These are phyloP conservation scores for Amanita exitialis DNA, from an alignment of 768 basidiomycete species.

Conservation along the genomic window DNA sequence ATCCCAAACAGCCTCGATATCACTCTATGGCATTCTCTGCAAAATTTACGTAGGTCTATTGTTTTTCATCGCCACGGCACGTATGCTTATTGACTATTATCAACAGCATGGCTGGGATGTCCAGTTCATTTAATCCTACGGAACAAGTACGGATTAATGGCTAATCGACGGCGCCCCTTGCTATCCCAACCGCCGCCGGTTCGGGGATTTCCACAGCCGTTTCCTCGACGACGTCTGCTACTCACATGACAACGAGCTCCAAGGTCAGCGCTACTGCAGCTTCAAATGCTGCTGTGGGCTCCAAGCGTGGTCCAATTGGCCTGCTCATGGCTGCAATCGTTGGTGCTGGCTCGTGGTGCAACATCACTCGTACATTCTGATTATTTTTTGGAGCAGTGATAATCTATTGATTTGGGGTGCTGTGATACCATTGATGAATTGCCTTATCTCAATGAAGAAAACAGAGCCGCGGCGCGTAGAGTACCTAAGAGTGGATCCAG, in stretches of 20 bases:
- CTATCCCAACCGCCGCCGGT: conserved; percentile 18
- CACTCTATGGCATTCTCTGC: conserved; percentile 69
- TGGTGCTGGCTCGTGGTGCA: conserved; percentile 18
- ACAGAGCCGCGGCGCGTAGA: too few species aligned
- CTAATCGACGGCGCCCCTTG: conserved; percentile 46
- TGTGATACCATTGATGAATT: too few species aligned
- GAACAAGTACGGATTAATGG: conserved; percentile 52
- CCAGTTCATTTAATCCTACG: conserved; percentile 50
- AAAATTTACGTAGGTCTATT: conserved; percentile 52
- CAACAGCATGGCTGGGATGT: conserved; percentile 56
- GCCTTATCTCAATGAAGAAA: too few species aligned
- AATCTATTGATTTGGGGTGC: too few species aligned
- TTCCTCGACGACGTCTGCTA: too few species aligned
- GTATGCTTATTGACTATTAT: background rate
- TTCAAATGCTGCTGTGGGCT: conserved; percentile 12
- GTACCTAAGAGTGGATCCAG: too few species aligned
- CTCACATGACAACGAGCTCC: conserved; percentile 10
- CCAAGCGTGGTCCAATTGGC: conserved; percentile 22
- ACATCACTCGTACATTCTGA: too few species aligned
- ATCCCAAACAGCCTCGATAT: conserved; percentile 40
- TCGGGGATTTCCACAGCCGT: background rate
- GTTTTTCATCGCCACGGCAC: background rate
- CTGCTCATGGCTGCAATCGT: conserved; percentile 24
- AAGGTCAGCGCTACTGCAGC: conserved; percentile 17
- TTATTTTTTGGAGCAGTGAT: too few species aligned